phyloP scores from a whole-genome alignment of 1,139 yeast species.

The Pichia sp. region DNA sequence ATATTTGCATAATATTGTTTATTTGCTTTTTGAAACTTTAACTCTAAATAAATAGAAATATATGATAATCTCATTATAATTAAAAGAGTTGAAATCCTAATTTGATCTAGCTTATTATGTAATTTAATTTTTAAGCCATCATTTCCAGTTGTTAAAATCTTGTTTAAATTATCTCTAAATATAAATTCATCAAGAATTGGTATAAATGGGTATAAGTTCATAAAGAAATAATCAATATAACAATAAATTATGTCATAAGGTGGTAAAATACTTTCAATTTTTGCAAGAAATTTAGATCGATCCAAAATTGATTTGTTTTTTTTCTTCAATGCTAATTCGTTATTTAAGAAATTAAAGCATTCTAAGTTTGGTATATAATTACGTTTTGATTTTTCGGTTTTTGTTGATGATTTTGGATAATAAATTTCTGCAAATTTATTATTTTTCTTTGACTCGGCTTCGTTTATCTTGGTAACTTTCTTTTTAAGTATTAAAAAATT shows the following conservation, averaged over 20 bases:
- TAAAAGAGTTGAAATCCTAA: constrained; percentile 36
- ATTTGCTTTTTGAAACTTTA: constrained; percentile 23
- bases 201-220: constrained; percentile 40
- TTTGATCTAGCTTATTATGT: constrained; percentile 34
- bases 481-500: constrained; percentile 2
- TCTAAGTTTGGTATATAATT: not conserved
- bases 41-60: constrained; percentile 29
- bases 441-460: not conserved
- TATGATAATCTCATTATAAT: constrained; percentile 39
- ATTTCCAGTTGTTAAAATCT: constrained; percentile 17
- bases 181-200: constrained; percentile 45
- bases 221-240: constrained; percentile 38
- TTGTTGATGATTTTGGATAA: not conserved
- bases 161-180: constrained; percentile 24
- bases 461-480: not conserved
- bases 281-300: constrained; percentile 1
- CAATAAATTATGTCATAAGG: constrained; percentile 35
- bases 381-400: not conserved
- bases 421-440: constrained; percentile 3
- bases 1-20: not conserved
- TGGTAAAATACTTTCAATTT: constrained; percentile 31
- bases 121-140: constrained; percentile 18
- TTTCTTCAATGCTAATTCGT: constrained; percentile 11
- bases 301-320: not conserved
- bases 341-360: constrained; percentile 9